Base-by-base conservation (phyloP, 1,284 basidiomycete species). In the Ganoderma leucocontextum region DNA sequence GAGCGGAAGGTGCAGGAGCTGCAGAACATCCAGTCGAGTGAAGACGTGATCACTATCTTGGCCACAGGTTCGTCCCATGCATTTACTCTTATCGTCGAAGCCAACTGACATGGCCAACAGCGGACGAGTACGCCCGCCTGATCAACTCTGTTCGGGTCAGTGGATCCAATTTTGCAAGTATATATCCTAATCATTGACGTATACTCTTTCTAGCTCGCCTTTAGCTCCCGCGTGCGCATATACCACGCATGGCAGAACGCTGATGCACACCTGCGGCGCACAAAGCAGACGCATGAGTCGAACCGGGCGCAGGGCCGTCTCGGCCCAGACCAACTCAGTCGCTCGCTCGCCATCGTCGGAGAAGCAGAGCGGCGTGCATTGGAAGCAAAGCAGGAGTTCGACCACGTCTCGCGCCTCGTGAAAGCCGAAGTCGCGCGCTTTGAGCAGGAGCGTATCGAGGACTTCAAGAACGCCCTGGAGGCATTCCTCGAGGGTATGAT, bases 361-460 rank as follows among this genome's bases (percentile, higher is more conserved):
- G 95, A 97, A 80, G 96, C 93, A 1, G 96, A 98, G 79, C 86
- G 95, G 65, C 88, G 91, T 39, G 90, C 92, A 4, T 80, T 93
- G 59, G 95, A 96, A 62, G 86, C 92, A 0, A 93, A 93, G 75
- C 88, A 90, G 64, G 95, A 98, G 71, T 99, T 95, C 77, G 96
- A 98, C 58, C 88, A 92, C 38, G 92, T 94, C 7, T 93, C 95
- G 36, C 91, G 91, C 72, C 83, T 98, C 35, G 92, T 96, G 76
- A 99, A 99, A 81, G 82, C 87, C 4, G 98, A 99, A 82, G 91
- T 98, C 75, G 91, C 90, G n/a, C 85, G 96, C 41, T 98, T 99
- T 77, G 97, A 99, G 81, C 87, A 91, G 76, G 97, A 98, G 80
- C 89, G 96, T 57, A 89, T 99, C 38, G 91, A 95, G 59, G 95